These are phyloP conservation scores for Lagenidium giganteum DNA, from an alignment of 352 stramenopile genomes.

Conservation along the genomic window DNA sequence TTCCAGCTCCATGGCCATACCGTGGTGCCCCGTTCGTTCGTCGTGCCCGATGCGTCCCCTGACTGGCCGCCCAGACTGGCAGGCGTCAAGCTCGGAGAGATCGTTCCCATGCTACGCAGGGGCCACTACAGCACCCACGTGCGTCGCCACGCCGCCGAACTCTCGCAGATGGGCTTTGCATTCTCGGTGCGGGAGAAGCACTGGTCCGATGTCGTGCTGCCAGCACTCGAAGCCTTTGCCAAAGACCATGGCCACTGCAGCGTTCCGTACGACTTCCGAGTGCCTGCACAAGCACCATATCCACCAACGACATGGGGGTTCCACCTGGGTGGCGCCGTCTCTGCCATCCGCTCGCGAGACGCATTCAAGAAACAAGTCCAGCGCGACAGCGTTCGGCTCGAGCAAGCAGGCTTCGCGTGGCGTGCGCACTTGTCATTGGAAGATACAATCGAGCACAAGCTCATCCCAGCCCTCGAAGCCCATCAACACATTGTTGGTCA, in stretches of 20 bases:
- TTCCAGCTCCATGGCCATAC: conserved; percentile 27
- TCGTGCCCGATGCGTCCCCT: conserved; percentile 26
- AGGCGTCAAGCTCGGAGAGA: conserved; percentile 27
- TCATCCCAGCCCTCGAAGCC: conserved; percentile 54
- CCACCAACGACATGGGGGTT: conserved; percentile 78
- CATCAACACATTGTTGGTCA: conserved; percentile 43
- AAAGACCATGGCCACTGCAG: conserved; percentile 85
- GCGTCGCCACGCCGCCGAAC: conserved; percentile 29
- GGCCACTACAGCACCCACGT: conserved; percentile 62
- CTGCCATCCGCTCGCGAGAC: conserved; percentile 82
- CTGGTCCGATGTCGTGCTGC: conserved; percentile 49
- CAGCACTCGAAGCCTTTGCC: conserved; percentile 81
- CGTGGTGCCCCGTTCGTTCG: conserved; percentile 31
- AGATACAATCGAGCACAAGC: conserved; percentile 39
- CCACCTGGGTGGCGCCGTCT: conserved; percentile 87
- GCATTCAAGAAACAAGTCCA: conserved; percentile 81
- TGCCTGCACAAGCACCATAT: conserved; percentile 73
- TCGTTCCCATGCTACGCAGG: conserved; percentile 32
- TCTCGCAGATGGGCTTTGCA: conserved; percentile 42
- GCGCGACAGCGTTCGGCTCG: conserved; percentile 56
- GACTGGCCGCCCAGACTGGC: conserved; percentile 29
- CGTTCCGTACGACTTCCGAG: conserved; percentile 89
- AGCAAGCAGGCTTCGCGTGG: conserved; percentile 92
- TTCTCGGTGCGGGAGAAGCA: conserved; percentile 36
- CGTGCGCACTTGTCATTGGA: conserved; percentile 62